Percentiles rank a stretch among this genome's conserved stretches.
Conservation (phyloP, 2,329 filamentous ascomycete genomes). For the Pezicula rhizophila region DNA sequence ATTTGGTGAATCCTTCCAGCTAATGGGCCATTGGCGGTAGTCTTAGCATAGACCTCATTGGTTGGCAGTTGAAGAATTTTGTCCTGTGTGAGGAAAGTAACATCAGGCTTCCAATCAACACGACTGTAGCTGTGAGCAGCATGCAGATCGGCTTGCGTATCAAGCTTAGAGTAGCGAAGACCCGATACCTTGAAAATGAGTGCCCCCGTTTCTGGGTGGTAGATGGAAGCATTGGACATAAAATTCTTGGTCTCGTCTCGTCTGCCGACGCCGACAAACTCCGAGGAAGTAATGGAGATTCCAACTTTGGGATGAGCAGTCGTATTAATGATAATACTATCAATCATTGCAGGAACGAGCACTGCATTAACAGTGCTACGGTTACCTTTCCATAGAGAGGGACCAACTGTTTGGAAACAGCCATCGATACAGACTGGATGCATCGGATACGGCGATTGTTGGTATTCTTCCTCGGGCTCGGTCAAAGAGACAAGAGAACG, state of each 20-base stretch:
- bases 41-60: not conserved
- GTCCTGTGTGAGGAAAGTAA: slow-evolving; percentile 9
- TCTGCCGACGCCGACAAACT: slow-evolving; percentile 14
- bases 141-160: slow-evolving; percentile 1
- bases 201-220: slow-evolving; percentile 6
- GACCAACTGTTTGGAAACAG: slow-evolving; percentile 16
- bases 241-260: slow-evolving; percentile 13
- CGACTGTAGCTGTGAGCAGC: slow-evolving; percentile 9
- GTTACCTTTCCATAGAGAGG: slow-evolving; percentile 10
- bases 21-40: not conserved
- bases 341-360: slow-evolving; percentile 16
- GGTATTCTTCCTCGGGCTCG: slow-evolving; percentile 10
- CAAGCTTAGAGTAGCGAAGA: slow-evolving; percentile 13
- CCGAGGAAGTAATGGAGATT: slow-evolving; percentile 1
- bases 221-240: slow-evolving; percentile 5
- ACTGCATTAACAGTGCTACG: slow-evolving; percentile 9
- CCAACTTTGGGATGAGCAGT: not conserved
- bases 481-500: slow-evolving; percentile 7
- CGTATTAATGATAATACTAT: slow-evolving; percentile 15
- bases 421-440: slow-evolving; percentile 26
- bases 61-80: not conserved
- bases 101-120: slow-evolving; percentile 14
- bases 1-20: slow-evolving; percentile 9
- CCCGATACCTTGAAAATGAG: slow-evolving; percentile 12
- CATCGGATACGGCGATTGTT: slow-evolving; percentile 24